A percentile compares a stretch with the other conserved stretches of the same genome.
Conservation (phyloP, 495 filamentous ascomycete species). For the Neurospora pannonica region DNA sequence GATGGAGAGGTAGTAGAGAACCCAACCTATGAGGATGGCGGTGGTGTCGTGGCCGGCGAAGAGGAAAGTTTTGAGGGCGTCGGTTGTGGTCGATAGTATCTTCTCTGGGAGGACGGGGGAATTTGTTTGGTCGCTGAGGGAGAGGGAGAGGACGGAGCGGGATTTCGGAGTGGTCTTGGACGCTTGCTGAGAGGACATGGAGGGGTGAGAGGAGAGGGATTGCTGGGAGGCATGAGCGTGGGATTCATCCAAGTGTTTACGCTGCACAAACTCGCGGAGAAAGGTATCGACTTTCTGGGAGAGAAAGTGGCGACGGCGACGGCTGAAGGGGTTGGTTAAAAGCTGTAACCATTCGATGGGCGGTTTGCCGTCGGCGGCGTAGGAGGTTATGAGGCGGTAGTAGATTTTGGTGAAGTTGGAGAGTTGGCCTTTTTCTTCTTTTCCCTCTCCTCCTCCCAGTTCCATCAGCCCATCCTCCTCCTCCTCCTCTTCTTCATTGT, state of each 20-base stretch:
- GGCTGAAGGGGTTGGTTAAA: background rate
- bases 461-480: background rate
- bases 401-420: constrained; percentile 20
- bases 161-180: constrained; percentile 1
- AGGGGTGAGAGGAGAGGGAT: background rate
- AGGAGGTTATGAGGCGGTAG: constrained; percentile 17
- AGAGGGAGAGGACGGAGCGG: constrained; percentile 25
- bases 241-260: constrained; percentile 12
- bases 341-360: constrained; percentile 16
- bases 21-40: constrained; percentile 28
- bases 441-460: background rate
- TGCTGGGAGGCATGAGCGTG: background rate
- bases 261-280: constrained; percentile 16
- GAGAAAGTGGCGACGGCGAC: background rate
- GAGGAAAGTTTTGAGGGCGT: constrained; percentile 36
- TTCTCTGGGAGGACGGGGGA: constrained; percentile 6
- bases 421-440: constrained; percentile 3
- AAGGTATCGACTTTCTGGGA: constrained; percentile 7
- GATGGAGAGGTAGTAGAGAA: constrained; percentile 37
- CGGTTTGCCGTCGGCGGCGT: constrained; percentile 1
- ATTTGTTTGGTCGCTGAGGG: constrained; percentile 7
- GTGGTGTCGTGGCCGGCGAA: constrained; percentile 45
- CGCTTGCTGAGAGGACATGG: background rate
- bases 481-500: background rate
- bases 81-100: constrained; percentile 15